phyloP scores from a whole-genome alignment of 202 grass and related monocot species.

The Alloteropsis angusta region DNA sequence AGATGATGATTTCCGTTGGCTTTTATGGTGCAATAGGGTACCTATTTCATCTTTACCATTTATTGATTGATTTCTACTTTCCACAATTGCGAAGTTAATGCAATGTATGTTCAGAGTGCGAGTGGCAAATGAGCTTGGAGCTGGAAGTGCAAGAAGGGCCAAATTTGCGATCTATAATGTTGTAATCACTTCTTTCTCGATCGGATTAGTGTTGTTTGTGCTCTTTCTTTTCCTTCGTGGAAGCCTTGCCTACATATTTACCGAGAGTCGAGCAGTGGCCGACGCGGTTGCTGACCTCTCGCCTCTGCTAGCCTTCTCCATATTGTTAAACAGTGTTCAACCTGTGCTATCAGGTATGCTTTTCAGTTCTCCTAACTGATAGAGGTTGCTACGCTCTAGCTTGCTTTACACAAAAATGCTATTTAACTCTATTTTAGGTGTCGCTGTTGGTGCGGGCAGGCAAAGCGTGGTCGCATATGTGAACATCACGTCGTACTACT shows the following conservation, averaged over 20 bases:
- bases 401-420: not conserved
- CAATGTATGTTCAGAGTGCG: conserved; percentile 41
- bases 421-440: conserved; percentile 34
- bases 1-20: conserved; percentile 84
- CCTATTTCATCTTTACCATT: not conserved
- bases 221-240: conserved; percentile 53
- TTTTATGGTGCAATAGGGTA: conserved; percentile 68
- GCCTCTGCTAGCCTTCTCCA: conserved; percentile 66
- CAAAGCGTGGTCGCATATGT: conserved; percentile 69
- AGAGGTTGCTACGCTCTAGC: not conserved
- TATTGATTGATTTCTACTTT: not conserved
- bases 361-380: not conserved
- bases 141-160: conserved; percentile 49
- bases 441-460: conserved; percentile 72
- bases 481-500: conserved; percentile 67
- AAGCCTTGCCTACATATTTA: conserved; percentile 69
- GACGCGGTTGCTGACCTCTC: conserved; percentile 56
- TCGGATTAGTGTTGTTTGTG: conserved; percentile 19
- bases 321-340: conserved; percentile 72
- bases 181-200: conserved; percentile 28
- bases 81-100: not conserved
- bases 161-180: conserved; percentile 60
- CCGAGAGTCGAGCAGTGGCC: conserved; percentile 33
- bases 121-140: conserved; percentile 79
- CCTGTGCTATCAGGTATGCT: conserved; percentile 75